Evolutionary conservation across 495 filamentous ascomycete genomes (phyloP).

Genomic region (Echria macrotheca): DNA sequence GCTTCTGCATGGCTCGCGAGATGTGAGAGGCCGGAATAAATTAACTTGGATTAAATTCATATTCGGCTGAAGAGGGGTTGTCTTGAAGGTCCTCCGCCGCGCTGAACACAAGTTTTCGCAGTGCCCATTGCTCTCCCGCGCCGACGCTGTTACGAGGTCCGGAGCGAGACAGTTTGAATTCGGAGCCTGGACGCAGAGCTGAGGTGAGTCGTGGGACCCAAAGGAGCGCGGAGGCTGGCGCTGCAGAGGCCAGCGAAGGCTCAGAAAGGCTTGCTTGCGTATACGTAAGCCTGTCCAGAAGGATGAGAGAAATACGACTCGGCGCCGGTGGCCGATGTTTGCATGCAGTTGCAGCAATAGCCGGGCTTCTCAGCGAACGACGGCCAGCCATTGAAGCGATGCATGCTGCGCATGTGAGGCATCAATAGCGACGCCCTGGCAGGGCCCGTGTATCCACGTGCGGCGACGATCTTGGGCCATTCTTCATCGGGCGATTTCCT

Average conservation of each 20-base stretch:
- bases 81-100: constrained; percentile 1
- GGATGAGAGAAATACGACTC: constrained; percentile 5
- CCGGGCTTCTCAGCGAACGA: background rate
- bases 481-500: constrained; percentile 1
- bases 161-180: background rate
- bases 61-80: constrained; percentile 11
- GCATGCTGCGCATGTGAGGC: constrained; percentile 10
- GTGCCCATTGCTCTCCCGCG: background rate
- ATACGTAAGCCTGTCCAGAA: background rate
- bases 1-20: constrained; percentile 1
- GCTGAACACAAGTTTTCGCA: constrained; percentile 1
- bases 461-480: background rate
- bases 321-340: constrained; percentile 4
- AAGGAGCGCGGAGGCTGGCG: background rate
- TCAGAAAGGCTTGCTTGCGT: background rate
- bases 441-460: constrained; percentile 12
- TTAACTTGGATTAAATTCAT: constrained; percentile 13
- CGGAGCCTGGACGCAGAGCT: background rate
- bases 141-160: background rate
- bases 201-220: background rate
- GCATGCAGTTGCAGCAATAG: constrained; percentile 6
- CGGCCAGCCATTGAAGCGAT: background rate
- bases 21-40: constrained; percentile 10
- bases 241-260: background rate
- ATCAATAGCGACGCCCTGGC: constrained; percentile 10